Evolutionary conservation across 2,329 filamentous ascomycete species (phyloP).

Genomic region (Fusarium sp.): DNA sequence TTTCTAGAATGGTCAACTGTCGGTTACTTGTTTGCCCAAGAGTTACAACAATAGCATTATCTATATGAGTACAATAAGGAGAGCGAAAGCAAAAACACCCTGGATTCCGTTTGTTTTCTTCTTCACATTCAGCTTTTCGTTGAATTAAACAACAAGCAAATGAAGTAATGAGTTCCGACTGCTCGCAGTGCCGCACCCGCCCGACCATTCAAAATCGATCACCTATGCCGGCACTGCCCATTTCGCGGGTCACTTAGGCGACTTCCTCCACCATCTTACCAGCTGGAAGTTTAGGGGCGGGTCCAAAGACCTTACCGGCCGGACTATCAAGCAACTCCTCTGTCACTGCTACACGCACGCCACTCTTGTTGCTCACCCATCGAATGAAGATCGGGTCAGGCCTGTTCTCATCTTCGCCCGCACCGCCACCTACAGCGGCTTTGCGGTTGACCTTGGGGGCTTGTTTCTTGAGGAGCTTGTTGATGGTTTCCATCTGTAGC

Average conservation of each 20-base stretch:
- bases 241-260: constrained; percentile 48
- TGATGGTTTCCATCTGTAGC: constrained; percentile 87
- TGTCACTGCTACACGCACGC: constrained; percentile 75
- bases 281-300: constrained; percentile 50
- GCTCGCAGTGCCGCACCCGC: neutral
- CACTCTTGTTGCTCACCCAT: constrained; percentile 78
- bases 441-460: constrained; percentile 80
- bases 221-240: neutral
- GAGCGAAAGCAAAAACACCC: constrained; percentile 12
- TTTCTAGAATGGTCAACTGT: neutral
- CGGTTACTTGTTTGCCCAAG: neutral
- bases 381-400: constrained; percentile 75
- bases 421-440: constrained; percentile 56
- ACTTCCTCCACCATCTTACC: constrained; percentile 71
- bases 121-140: neutral
- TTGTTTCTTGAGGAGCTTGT: constrained; percentile 89
- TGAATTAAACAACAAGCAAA: neutral
- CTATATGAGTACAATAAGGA: neutral
- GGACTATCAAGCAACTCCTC: constrained; percentile 77
- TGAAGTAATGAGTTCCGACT: neutral
- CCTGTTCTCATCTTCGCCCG: constrained; percentile 62
- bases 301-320: constrained; percentile 70
- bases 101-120: constrained; percentile 8
- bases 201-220: neutral
- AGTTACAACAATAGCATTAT: constrained; percentile 14